These are phyloP conservation scores for Claviceps sp. DNA, from an alignment of 2,329 filamentous ascomycete species.

Conservation along the genomic window DNA sequence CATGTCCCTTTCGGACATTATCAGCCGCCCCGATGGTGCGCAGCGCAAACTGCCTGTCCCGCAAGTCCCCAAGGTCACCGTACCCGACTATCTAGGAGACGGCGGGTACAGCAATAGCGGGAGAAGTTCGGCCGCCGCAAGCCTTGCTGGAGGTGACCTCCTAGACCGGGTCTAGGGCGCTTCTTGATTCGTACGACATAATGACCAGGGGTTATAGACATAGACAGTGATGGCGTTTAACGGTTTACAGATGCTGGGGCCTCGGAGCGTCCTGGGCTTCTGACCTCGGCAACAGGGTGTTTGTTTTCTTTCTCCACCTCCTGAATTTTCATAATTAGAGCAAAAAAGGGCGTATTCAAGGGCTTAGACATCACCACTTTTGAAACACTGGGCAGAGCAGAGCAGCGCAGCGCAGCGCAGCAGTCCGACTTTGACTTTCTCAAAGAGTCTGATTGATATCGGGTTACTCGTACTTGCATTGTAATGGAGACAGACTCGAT, in stretches of 20 bases:
- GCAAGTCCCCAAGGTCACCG: constrained; percentile 77
- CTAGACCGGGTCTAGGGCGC: constrained; percentile 37
- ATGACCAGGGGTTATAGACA: constrained; percentile 27
- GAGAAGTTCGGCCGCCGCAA: constrained; percentile 64
- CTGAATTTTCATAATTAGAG: not conserved
- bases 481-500: too few relatives aligned
- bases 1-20: constrained; percentile 81
- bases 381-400: not conserved
- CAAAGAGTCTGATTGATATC: too few relatives aligned
- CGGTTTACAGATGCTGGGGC: constrained; percentile 11
- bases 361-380: constrained; percentile 10
- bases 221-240: constrained; percentile 27
- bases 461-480: too few relatives aligned
- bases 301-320: not conserved
- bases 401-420: too few relatives aligned
- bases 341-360: not conserved
- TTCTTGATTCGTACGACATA: constrained; percentile 20
- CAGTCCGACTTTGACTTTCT: too few relatives aligned
- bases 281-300: not conserved
- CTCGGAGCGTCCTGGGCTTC: not conserved
- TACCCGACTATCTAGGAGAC: constrained; percentile 68
- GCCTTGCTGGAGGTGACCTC: constrained; percentile 59
- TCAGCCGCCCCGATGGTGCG: constrained; percentile 74
- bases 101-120: constrained; percentile 58
- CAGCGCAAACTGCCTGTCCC: constrained; percentile 86